Conservation (phyloP, 805 yeast species). For the Schwanniomyces polymorphus region DNA sequence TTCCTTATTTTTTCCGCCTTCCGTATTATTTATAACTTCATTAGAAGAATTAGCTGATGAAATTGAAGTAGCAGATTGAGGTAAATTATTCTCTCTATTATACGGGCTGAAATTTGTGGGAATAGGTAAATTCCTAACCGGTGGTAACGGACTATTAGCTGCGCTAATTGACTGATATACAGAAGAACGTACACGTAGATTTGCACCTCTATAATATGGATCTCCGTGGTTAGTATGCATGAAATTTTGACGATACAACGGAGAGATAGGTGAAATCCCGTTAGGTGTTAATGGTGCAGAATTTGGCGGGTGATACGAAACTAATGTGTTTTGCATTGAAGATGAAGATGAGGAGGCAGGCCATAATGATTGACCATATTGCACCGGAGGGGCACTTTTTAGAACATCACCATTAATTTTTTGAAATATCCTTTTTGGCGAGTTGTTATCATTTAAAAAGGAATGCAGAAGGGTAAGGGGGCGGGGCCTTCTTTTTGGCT, state of each 20-base stretch:
- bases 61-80: not conserved
- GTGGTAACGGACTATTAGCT: slow-evolving; percentile 6
- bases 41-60: not conserved
- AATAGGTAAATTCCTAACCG: slow-evolving; percentile 7
- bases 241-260: slow-evolving; percentile 40
- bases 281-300: slow-evolving; percentile 27
- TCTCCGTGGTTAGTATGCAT: slow-evolving; percentile 12
- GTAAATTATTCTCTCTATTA: not conserved
- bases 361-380: slow-evolving; percentile 9
- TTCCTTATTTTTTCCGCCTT: not conserved
- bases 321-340: slow-evolving; percentile 1
- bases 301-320: slow-evolving; percentile 10
- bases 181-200: not conserved
- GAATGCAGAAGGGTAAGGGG: slow-evolving; percentile 39
- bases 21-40: not conserved
- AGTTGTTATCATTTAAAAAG: slow-evolving; percentile 15
- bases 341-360: slow-evolving; percentile 3
- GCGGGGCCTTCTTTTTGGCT: slow-evolving; percentile 40
- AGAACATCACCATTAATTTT: slow-evolving; percentile 5
- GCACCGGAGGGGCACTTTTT: slow-evolving; percentile 25
- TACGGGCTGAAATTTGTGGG: slow-evolving; percentile 7
- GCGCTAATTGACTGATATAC: not conserved
- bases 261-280: slow-evolving; percentile 37
- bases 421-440: not conserved
- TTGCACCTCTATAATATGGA: not conserved